Evolutionary conservation across 148 eudicot species (phyloP).

Genomic region (Fagopyrum homotropicum): DNA sequence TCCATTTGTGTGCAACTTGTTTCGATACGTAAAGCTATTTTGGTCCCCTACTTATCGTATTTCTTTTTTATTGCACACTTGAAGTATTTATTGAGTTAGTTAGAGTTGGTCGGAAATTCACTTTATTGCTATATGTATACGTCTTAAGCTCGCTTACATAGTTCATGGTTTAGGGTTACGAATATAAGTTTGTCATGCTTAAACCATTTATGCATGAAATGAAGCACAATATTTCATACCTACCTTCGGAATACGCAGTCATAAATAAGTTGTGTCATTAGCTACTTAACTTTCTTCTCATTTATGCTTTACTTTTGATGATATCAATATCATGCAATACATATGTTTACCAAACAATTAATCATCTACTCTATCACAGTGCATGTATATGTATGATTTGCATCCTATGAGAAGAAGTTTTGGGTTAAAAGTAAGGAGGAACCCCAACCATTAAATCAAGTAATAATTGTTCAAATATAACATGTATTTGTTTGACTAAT

Average conservation of each 20-base stretch:
- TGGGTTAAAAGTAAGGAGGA: too few species aligned
- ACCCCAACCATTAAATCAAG: too few species aligned
- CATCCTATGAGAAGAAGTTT: too few species aligned
- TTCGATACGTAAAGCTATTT: neutral
- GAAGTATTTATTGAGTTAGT: neutral
- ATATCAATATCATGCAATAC: neutral
- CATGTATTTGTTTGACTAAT: too few species aligned
- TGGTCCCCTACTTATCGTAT: neutral
- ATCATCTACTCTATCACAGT: neutral
- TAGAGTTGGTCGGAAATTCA: neutral
- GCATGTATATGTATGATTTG: too few species aligned
- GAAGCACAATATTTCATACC: neutral
- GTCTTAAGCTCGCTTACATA: neutral
- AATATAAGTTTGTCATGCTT: neutral
- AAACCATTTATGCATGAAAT: neutral
- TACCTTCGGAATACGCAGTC: neutral
- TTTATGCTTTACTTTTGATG: neutral
- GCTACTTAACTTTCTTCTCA: neutral
- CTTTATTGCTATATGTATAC: neutral
- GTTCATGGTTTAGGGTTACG: neutral
- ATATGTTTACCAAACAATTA: neutral
- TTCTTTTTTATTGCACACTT: neutral
- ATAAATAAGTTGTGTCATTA: neutral
- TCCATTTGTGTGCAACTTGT: slow-evolving; percentile 4
- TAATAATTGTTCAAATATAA: too few species aligned